Conservation (phyloP, 805 yeast genomes). For the Zygotorulaspora danielsina region DNA sequence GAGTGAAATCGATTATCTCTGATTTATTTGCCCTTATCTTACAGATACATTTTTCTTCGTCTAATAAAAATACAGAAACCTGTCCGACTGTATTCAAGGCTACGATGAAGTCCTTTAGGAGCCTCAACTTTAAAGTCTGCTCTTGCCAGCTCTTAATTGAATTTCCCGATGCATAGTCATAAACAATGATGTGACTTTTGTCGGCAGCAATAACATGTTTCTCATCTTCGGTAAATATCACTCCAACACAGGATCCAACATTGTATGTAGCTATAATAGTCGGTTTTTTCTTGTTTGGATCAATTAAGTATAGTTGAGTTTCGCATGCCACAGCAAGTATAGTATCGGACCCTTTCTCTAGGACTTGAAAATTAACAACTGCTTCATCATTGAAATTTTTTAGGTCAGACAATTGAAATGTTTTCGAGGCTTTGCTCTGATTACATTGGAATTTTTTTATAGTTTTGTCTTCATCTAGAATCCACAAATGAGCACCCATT, state of each 20-base stretch:
- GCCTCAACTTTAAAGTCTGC: conserved; percentile 21
- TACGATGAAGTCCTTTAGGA: conserved; percentile 20
- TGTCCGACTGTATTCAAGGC: conserved; percentile 23
- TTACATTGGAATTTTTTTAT: conserved; percentile 34
- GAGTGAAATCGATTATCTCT: conserved; percentile 27
- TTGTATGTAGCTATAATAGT: conserved; percentile 24
- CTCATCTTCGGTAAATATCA: conserved; percentile 20
- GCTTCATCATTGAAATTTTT: conserved; percentile 21
- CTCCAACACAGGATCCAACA: conserved; percentile 17
- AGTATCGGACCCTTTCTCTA: conserved; percentile 19
- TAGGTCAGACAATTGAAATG: conserved; percentile 35
- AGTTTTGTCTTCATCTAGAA: conserved; percentile 30
- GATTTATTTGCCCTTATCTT: conserved; percentile 26
- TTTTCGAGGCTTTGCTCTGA: conserved; percentile 34
- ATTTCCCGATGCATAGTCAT: conserved; percentile 17
- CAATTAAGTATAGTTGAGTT: conserved; percentile 56
- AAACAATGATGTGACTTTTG: conserved; percentile 17
- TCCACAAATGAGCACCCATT: conserved; percentile 35
- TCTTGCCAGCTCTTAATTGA: conserved; percentile 23
- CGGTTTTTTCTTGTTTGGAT: conserved; percentile 45
- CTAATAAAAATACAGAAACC: conserved; percentile 29
- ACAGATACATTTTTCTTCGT: conserved; percentile 36
- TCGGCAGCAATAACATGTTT: conserved; percentile 24
- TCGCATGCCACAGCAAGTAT: conserved; percentile 31
- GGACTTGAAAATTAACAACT: conserved; percentile 30